A percentile compares a stretch with the other conserved stretches of the same genome.
Evolutionary conservation across 495 filamentous ascomycete genomes (phyloP).

Genomic region (Podospora pseudoanserina): DNA sequence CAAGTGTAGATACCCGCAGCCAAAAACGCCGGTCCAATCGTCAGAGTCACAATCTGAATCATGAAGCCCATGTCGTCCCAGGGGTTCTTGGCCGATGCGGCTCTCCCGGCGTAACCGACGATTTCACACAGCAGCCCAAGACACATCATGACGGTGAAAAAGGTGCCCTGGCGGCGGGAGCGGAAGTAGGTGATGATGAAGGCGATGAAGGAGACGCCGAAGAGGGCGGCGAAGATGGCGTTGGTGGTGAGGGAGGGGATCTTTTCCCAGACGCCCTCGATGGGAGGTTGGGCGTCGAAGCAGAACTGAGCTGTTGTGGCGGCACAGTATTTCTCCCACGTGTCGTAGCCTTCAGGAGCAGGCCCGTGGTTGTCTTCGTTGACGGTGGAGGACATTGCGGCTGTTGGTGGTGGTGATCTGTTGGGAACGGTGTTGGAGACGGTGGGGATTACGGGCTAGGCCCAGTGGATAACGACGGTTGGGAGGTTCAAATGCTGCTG

Average conservation of each 20-base stretch:
- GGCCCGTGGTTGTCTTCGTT: neutral
- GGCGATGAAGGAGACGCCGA: slow-evolving; percentile 21
- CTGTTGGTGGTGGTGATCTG: neutral
- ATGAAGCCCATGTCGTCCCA: slow-evolving; percentile 11
- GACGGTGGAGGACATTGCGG: neutral
- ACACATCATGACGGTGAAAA: slow-evolving; percentile 24
- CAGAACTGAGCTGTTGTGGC: neutral
- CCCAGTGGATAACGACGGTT: too few relatives aligned
- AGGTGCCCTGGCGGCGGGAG: slow-evolving; percentile 20
- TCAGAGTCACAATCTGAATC: slow-evolving; percentile 37
- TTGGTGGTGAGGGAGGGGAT: slow-evolving; percentile 30
- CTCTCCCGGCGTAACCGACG: slow-evolving; percentile 27
- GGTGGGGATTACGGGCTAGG: too few relatives aligned
- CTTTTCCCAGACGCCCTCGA: slow-evolving; percentile 13
- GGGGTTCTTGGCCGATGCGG: slow-evolving; percentile 26
- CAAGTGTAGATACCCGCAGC: slow-evolving; percentile 28
- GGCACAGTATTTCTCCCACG: neutral
- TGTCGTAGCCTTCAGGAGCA: neutral
- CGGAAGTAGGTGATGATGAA: slow-evolving; percentile 20
- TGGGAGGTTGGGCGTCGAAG: neutral
- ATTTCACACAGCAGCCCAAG: slow-evolving; percentile 29
- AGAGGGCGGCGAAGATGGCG: slow-evolving; percentile 29
- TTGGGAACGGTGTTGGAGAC: too few relatives aligned
- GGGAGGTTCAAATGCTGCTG: too few relatives aligned
- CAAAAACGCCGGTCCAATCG: slow-evolving; percentile 36